Evolutionary conservation across 2,329 filamentous ascomycete genomes (phyloP).

Genomic region (Peltaster fructicola): DNA sequence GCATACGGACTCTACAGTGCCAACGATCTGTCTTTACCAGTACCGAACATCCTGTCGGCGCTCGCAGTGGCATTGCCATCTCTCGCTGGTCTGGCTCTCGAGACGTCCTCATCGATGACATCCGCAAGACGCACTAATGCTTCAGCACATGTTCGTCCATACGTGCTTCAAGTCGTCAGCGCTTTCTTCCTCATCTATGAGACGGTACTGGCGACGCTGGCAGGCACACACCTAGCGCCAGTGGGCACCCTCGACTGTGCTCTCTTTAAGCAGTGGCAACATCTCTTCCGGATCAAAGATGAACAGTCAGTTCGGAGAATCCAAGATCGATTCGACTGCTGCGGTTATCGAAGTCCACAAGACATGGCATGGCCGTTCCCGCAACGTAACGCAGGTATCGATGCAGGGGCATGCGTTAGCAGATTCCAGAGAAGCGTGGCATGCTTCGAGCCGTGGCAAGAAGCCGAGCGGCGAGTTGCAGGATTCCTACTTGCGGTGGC

Average conservation of each 20-base stretch:
- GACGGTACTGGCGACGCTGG: constrained; percentile 27
- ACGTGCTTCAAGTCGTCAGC: constrained; percentile 18
- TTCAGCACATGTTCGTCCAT: constrained; percentile 4
- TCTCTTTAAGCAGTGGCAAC: constrained; percentile 39
- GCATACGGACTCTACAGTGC: constrained; percentile 18
- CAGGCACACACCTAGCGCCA: constrained; percentile 25
- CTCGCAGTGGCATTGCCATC: constrained; percentile 26
- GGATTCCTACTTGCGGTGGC: constrained; percentile 39
- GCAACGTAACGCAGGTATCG: constrained; percentile 14
- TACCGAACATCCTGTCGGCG: constrained; percentile 23
- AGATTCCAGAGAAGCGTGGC: constrained; percentile 28
- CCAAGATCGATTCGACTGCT: constrained; percentile 50
- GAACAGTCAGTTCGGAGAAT: constrained; percentile 35
- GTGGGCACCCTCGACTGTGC: constrained; percentile 30
- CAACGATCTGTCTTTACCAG: constrained; percentile 23
- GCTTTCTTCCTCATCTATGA: constrained; percentile 23
- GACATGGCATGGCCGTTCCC: constrained; percentile 50
- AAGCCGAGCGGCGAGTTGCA: constrained; percentile 34
- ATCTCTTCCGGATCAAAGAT: constrained; percentile 36
- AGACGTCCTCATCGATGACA: constrained; percentile 19
- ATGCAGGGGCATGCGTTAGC: constrained; percentile 25
- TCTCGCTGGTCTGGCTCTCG: constrained; percentile 25
- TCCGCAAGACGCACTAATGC: constrained; percentile 12
- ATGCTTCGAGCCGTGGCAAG: constrained; percentile 41
- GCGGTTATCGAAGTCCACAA: constrained; percentile 39